Evolutionary conservation across 2,329 filamentous ascomycete species (phyloP), one percentile per base, ranked within the genome.

Genomic region (Chaetomiaceae sp.): DNA sequence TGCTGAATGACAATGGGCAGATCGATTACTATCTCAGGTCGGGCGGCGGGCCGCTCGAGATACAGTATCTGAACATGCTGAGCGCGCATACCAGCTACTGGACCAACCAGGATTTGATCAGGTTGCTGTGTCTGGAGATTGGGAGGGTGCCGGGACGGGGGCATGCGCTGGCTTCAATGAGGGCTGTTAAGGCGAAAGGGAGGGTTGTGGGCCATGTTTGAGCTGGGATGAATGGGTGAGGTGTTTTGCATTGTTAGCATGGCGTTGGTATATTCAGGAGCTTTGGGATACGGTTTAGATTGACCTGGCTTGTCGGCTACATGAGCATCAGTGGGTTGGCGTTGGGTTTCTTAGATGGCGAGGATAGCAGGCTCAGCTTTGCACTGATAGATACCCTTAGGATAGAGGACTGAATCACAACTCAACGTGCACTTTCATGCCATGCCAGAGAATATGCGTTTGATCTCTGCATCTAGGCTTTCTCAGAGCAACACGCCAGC

Each of bases 1-100:
- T 96, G 7, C 80, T 99, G 4, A 99, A 99, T 62, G 94, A 99
- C 64, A 97, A 97, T 61, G 92, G 91, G 0, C 94, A 99, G 71
- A 85, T 99, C 37, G 94, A 99, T 68, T 99, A 84, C 70, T 95
- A 87, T 63, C 74, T 99, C 45, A 84, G 84, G 45, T 91, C 89
- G 7, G 88, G 90, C 0, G 87, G 89, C 1, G 94, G 94, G 0
- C 87, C 91, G 4, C 75, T 99, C 33, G 94, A 96, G 70, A 91
- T 96, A 22, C 91, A 97, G 71, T 99, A 99, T 67, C 72, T 97
- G 33, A 96, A 95, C 61, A 99, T 99, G 94, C 73, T 99, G 51
- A 89, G 90, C 53, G 94, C 94, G 8, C 94, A 99, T 70, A 91
- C 89, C 52, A 92, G 88, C 67, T 99, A 99, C 69, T 99, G 94